Conservation (phyloP, 768 basidiomycete species). For the Lentinus brumalis region DNA sequence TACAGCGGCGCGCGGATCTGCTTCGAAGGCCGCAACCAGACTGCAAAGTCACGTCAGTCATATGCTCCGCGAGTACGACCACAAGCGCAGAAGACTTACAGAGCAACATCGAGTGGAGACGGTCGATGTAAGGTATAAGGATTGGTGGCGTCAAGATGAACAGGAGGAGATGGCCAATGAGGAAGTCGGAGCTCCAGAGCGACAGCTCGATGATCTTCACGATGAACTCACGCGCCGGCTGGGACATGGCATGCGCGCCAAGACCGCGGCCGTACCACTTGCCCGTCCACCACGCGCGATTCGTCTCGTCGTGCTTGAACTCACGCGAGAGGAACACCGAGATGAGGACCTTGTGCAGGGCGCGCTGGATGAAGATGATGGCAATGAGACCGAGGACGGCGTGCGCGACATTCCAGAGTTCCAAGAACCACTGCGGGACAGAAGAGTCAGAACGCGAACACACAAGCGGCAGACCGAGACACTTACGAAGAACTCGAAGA, state of each 20-base stretch:
- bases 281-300: slow-evolving; percentile 99
- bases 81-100: slow-evolving; percentile 57
- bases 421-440: slow-evolving; percentile 81
- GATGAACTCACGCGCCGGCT: slow-evolving; percentile 94
- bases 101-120: slow-evolving; percentile 85
- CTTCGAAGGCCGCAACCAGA: slow-evolving; percentile 95
- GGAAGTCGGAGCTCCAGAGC: slow-evolving; percentile 92
- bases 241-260: slow-evolving; percentile 91
- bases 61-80: not conserved
- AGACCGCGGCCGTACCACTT: slow-evolving; percentile 96
- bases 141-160: slow-evolving; percentile 91
- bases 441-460: slow-evolving; percentile 11
- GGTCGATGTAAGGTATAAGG: slow-evolving; percentile 89
- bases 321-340: slow-evolving; percentile 94
- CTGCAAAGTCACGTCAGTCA: slow-evolving; percentile 41
- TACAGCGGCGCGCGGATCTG: slow-evolving; percentile 93
- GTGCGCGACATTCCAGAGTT: slow-evolving; percentile 88
- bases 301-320: slow-evolving; percentile 99
- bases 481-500: slow-evolving; percentile 95
- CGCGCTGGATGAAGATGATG: slow-evolving; percentile 89
- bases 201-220: slow-evolving; percentile 98
- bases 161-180: slow-evolving; percentile 83
- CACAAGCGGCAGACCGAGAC: not conserved
- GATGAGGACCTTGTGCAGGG: slow-evolving; percentile 91
- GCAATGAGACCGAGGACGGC: slow-evolving; percentile 93